Conservation (phyloP, 495 filamentous ascomycete species). For the Hyaloscypha variabilis region DNA sequence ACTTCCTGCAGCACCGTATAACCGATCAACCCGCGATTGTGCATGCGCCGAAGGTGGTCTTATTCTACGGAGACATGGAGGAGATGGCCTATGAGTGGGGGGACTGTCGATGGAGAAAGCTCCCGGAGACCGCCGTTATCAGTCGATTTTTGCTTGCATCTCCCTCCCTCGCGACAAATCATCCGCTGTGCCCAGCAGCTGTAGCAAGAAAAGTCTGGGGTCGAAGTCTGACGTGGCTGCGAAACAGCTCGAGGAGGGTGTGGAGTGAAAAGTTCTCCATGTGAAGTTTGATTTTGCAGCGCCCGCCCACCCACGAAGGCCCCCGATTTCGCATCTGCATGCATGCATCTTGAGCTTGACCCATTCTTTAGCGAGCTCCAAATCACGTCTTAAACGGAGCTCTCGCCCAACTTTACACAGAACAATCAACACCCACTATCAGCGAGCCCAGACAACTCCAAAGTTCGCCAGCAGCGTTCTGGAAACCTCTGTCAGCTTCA, state of each 20-base stretch:
- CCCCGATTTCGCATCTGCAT: too few species aligned
- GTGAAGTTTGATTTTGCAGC: not conserved
- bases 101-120: not conserved
- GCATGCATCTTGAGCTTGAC: too few species aligned
- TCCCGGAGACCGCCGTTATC: not conserved
- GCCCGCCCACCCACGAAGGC: too few species aligned
- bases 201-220: not conserved
- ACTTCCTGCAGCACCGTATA: not conserved
- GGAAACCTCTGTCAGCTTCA: constrained; percentile 17
- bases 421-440: not conserved
- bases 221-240: constrained; percentile 1
- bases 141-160: not conserved
- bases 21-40: not conserved
- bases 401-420: constrained; percentile 2
- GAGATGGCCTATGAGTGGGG: not conserved
- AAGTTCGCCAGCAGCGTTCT: constrained; percentile 10
- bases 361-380: constrained; percentile 9
- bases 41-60: not conserved
- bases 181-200: not conserved
- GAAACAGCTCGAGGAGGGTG: not conserved
- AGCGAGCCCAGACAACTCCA: constrained; percentile 2
- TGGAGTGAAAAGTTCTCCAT: not conserved
- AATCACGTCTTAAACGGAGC: constrained; percentile 2
- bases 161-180: not conserved
- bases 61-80: not conserved